These are phyloP conservation scores for Isabelozyma heimii DNA, from an alignment of 805 yeast genomes.

Conservation along the genomic window DNA sequence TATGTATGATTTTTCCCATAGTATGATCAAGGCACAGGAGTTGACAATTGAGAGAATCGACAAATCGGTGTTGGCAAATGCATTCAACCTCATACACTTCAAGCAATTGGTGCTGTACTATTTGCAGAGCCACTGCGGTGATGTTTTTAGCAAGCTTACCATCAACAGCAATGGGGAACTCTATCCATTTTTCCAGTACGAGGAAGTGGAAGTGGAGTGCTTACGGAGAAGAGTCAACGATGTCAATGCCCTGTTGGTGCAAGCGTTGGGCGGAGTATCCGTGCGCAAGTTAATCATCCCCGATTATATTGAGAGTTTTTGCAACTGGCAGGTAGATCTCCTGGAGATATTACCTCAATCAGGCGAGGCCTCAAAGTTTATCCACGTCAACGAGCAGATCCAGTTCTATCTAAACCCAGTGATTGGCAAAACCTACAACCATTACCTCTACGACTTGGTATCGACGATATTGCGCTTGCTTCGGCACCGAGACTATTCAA, in stretches of 20 bases:
- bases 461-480: slow-evolving; percentile 2
- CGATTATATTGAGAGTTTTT: slow-evolving; percentile 9
- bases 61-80: not conserved
- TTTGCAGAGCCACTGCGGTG: slow-evolving; percentile 3
- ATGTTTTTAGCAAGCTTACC: not conserved
- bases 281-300: not conserved
- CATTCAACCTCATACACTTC: not conserved
- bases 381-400: slow-evolving; percentile 6
- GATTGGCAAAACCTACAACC: slow-evolving; percentile 4
- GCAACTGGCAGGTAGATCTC: slow-evolving; percentile 5
- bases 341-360: not conserved
- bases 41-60: not conserved
- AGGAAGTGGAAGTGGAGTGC: not conserved
- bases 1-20: not conserved
- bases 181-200: slow-evolving; percentile 4
- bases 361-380: not conserved
- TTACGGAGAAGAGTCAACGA: not conserved
- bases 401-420: slow-evolving; percentile 11
- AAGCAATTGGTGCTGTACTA: slow-evolving; percentile 3
- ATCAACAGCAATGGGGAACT: slow-evolving; percentile 6
- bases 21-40: not conserved
- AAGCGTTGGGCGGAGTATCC: not conserved
- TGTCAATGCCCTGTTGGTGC: not conserved
- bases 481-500: not conserved
- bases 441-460: slow-evolving; percentile 7